These are phyloP conservation scores for Yarrowia galli DNA, from an alignment of 1,139 yeast species.

Conservation along the genomic window DNA sequence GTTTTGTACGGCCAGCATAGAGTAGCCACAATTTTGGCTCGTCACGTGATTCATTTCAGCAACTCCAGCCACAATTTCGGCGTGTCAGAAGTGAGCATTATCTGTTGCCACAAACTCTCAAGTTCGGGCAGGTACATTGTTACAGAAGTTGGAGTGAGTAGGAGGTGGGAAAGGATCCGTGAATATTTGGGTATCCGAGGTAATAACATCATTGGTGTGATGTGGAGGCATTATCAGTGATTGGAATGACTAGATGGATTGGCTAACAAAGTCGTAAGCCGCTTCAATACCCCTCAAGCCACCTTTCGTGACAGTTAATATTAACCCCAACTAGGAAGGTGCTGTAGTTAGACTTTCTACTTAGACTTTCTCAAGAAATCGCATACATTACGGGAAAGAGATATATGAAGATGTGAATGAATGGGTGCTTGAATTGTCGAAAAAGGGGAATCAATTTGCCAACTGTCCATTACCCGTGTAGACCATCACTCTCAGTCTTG, in stretches of 20 bases:
- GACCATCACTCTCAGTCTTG: too few species aligned
- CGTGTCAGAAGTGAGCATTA: background rate
- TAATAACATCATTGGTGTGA: too few species aligned
- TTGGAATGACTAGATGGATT: too few species aligned
- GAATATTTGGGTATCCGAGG: too few species aligned
- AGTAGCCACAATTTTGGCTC: background rate
- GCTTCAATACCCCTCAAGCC: background rate
- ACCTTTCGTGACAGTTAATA: background rate
- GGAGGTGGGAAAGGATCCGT: too few species aligned
- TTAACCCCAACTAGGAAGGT: constrained; percentile 6
- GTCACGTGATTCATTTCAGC: constrained; percentile 1
- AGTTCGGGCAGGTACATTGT: background rate
- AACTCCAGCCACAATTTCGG: constrained; percentile 10
- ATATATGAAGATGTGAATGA: background rate
- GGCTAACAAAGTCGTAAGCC: too few species aligned
- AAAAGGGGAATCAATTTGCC: too few species aligned
- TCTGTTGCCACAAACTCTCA: too few species aligned
- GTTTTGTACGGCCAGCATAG: background rate
- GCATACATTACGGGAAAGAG: constrained; percentile 18
- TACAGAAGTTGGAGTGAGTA: background rate
- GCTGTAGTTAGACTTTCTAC: background rate
- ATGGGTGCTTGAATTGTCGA: too few species aligned
- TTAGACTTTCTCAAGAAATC: constrained; percentile 5
- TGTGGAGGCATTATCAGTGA: too few species aligned
- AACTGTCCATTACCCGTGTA: too few species aligned